phyloP scores from a whole-genome alignment of 2,329 filamentous ascomycete genomes.

The Epichloe baconii region DNA sequence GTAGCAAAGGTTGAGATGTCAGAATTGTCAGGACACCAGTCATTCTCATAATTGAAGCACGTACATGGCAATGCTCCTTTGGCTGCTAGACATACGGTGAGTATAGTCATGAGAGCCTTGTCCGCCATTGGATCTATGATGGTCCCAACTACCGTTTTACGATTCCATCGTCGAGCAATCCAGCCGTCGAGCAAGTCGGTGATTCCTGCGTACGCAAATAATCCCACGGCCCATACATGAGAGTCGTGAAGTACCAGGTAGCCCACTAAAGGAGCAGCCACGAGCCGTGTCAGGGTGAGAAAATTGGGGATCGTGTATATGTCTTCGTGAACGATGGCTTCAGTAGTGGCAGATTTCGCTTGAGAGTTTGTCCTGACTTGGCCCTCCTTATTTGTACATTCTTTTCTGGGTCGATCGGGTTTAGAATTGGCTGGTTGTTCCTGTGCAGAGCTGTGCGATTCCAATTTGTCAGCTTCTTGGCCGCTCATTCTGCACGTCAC shows the following conservation, averaged over 20 bases:
- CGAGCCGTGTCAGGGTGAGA: slow-evolving; percentile 73
- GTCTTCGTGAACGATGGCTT: slow-evolving; percentile 52
- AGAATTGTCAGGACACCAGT: neutral
- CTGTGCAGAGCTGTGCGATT: neutral
- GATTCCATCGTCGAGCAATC: slow-evolving; percentile 77
- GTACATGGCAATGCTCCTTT: slow-evolving; percentile 70
- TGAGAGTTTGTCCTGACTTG: neutral
- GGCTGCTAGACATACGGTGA: slow-evolving; percentile 72
- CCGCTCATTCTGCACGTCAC: neutral
- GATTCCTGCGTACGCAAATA: slow-evolving; percentile 87
- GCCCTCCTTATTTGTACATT: neutral
- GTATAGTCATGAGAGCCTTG: slow-evolving; percentile 87
- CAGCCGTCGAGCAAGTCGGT: slow-evolving; percentile 90
- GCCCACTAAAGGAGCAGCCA: slow-evolving; percentile 72
- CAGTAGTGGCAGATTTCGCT: neutral
- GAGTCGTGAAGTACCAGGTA: slow-evolving; percentile 80
- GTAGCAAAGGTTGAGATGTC: neutral
- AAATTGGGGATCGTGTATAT: slow-evolving; percentile 96
- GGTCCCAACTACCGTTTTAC: slow-evolving; percentile 87
- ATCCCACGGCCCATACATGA: slow-evolving; percentile 61
- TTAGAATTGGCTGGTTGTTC: neutral
- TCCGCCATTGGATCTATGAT: slow-evolving; percentile 96
- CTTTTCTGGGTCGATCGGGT: neutral
- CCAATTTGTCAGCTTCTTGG: neutral
- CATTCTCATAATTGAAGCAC: slow-evolving; percentile 15